Conservation (phyloP, 192 early-diverging fungal genomes). For the Coemansia sp. region DNA sequence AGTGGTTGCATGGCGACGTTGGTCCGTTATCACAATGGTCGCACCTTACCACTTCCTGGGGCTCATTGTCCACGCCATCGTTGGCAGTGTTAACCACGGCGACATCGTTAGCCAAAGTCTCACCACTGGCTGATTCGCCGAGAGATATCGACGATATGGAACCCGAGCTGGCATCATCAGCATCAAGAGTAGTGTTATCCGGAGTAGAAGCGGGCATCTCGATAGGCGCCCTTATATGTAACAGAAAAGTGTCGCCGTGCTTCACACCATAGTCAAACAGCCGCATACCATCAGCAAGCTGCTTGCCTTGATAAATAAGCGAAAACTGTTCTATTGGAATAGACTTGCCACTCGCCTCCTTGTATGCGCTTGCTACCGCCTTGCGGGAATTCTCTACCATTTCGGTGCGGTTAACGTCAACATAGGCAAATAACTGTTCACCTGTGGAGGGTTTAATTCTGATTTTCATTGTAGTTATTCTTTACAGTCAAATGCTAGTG, state of each 20-base stretch:
- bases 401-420: constrained; percentile 19
- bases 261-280: constrained; percentile 48
- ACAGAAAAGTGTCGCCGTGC: constrained; percentile 27
- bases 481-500: constrained; percentile 1
- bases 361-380: constrained; percentile 7
- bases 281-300: constrained; percentile 46
- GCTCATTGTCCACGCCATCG: neutral
- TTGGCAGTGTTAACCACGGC: no score
- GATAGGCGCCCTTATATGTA: constrained; percentile 14
- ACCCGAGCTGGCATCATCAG: neutral
- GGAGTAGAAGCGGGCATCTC: neutral
- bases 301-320: constrained; percentile 46
- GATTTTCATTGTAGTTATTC: constrained; percentile 17
- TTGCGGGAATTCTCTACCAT: constrained; percentile 19
- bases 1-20: constrained; percentile 39
- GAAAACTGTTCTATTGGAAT: constrained; percentile 12
- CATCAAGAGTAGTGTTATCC: neutral
- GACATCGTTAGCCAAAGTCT: neutral
- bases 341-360: neutral
- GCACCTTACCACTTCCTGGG: constrained; percentile 21
- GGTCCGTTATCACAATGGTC: constrained; percentile 32
- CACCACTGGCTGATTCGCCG: neutral
- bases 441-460: constrained; percentile 18
- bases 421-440: constrained; percentile 4
- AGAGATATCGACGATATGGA: neutral